Base-by-base conservation (phyloP, 768 basidiomycete genomes). In the Podaxis mareebaensis region DNA sequence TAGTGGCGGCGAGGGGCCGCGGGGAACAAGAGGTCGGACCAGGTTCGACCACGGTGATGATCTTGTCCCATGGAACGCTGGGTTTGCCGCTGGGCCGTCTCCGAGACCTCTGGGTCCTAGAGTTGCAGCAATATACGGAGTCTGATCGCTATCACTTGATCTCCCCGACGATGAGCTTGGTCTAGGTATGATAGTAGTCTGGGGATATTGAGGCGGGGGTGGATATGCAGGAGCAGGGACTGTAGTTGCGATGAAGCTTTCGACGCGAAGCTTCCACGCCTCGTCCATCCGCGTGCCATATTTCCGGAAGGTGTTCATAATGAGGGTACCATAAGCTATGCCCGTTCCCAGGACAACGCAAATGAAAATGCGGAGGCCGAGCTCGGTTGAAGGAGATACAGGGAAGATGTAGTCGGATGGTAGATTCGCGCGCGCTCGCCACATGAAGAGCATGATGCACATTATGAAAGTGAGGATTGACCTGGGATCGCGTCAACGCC, bases 401-500 rank as follows among this genome's bases (percentile, higher is more conserved):
- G 0, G 85, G 81, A 60, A 90, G 69, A 1, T 73, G 76, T 30
- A 85, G 69, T 28, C 87, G 80, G 3, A 65, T 54, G 81, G 79
- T 6, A 77, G 84, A 22, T 71, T 71, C 0, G 81, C 75, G 7
- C 83, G 85, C 0, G 82, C 82, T 46, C 85, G 79, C 89, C 88
- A 90, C 57, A 90, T 79, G 65, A 82, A 88, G 1, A 83, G 78
- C 68, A 89, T 78, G 61, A 88, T 85, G 42, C 83, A 78, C 7
- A 75, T 66, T 64, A 85, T 69, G 70, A 86, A 56, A 12, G 58
- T 39, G 49, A 60, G 8, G 36, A 60, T 60, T 24, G 58, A 60
- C 58, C 58, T 64, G 13, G 3, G 20, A 26, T 12, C 5, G 5
- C 10, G 10, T 51, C 6, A 15, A 24, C 22, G 3, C 10, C 12